Conservation (phyloP, 352 stramenopile species). For the Phytophthora pisi region DNA sequence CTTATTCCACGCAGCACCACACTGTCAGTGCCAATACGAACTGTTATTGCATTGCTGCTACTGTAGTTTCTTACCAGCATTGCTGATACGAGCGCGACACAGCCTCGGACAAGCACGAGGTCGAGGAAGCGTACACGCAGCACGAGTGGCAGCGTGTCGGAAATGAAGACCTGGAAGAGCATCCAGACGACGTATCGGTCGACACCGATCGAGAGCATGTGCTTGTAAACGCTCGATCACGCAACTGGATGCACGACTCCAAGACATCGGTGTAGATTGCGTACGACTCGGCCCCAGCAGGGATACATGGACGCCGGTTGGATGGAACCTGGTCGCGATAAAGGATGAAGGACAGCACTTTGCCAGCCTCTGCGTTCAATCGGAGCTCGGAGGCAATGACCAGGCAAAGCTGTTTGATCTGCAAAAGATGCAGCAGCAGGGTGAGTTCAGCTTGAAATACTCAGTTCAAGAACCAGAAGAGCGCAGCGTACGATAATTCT, state of each 20-base stretch:
- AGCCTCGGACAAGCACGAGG: constrained; percentile 51
- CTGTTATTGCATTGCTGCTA: not conserved
- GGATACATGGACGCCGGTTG: constrained; percentile 49
- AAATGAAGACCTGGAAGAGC: constrained; percentile 45
- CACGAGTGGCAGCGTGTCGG: constrained; percentile 39
- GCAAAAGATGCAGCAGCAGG: not conserved
- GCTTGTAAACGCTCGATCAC: constrained; percentile 43
- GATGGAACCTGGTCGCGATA: constrained; percentile 57
- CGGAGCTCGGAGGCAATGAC: constrained; percentile 49
- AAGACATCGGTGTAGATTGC: constrained; percentile 52
- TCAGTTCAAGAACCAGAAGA: no score
- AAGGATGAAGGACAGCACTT: constrained; percentile 54
- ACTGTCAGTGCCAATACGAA: not conserved
- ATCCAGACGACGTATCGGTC: constrained; percentile 43
- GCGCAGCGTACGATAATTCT: constrained; percentile 31
- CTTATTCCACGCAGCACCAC: constrained; percentile 6
- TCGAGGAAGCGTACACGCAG: constrained; percentile 54
- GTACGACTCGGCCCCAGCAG: constrained; percentile 37
- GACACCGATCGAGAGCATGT: constrained; percentile 42
- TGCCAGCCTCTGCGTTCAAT: constrained; percentile 41
- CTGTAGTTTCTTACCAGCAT: constrained; percentile 30
- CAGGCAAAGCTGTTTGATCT: constrained; percentile 30
- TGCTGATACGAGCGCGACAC: constrained; percentile 46
- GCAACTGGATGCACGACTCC: constrained; percentile 47
- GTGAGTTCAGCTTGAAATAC: no score